Base-by-base conservation (phyloP, 495 filamentous ascomycete genomes). In the Astrothelium macrocarpum region DNA sequence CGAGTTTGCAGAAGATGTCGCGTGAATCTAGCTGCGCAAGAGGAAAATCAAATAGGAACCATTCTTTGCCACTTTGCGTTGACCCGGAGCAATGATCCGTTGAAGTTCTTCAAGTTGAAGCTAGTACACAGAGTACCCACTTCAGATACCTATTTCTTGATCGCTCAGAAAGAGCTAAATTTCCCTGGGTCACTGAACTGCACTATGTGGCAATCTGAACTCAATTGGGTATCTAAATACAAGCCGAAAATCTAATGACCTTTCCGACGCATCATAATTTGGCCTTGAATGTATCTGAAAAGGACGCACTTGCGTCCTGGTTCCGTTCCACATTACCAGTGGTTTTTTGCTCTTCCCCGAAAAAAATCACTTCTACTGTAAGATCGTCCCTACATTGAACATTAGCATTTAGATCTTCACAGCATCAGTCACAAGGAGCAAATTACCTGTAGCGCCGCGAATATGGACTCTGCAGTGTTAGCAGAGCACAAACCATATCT, bases 331-430 rank as follows among this genome's bases (percentile, higher is more conserved):
- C 85, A 62, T 87, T 85, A 25, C 91, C 90, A 7, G 77, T 85
- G 65, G 79, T 84, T 63, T 89, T 83, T n/a, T 75, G 69, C 26
- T 86, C 84, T 49, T 95, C 82, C 43, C 94, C 94, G 70, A 98
- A 98, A 82, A 98, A 98, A 72, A 98, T 95, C 46, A 98, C 94
- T 76, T 98, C 91, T 29, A 98, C 95, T 0, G 94, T 98, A 53
- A 98, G 78, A 75, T 98, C 94, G 72, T 98, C 94, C 63, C 90
- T 90, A 29, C 20, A 29, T 18, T 29, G 11, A 53, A 53, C 14
- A 46, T 71, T 70, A 72, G 65, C 45, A 32, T 32, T 31, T 36
- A 32, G 2, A 56, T 59, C 56, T 14, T n/a, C 14, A 18, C 2
- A 43, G 2, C 25, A 32, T 61, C 11, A 7, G 16, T 9, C n/a